Base-by-base conservation (phyloP, 306 rosid species). In the Glycine latifolia region DNA sequence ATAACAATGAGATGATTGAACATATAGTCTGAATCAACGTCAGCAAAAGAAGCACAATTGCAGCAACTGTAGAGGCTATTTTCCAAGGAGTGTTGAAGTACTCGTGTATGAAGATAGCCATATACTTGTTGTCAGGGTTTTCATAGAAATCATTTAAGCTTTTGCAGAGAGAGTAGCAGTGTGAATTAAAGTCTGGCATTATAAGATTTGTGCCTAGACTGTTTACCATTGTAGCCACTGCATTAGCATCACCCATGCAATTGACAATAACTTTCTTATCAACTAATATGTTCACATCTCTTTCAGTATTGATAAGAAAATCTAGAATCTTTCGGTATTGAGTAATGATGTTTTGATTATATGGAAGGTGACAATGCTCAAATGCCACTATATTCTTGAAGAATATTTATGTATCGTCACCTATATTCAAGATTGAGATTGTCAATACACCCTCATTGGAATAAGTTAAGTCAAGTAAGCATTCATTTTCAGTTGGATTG, bases 191-290 rank as follows among this genome's bases (percentile, higher is more conserved):
- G 9, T 2, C 0, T 47, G 50, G 50, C 50, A 2, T 8, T 11
- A 8, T 1, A 54, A 54, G 3, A 54, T 54, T 53, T 53, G 17
- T 0, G 17, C 0, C 1, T 7, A 53, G 1, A 14, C 1, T 53
- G 3, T 53, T 53, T 13, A 53, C 16, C 17, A 53, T 53, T 3
- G 58, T 14, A 53, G 82, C 80, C 20, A 52, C 66, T 14, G 6
- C 72, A 16, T 78, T 8, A 55, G 56, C 78, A 52, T 85, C 84
- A 0, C 85, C 71, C 49, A 53, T 13, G 59, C 11, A 54, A 47
- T 81, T 61, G 7, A 39, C 26, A 10, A 78, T 65, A 52, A 78
- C 49, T 16, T 44, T 26, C 65, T 52, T 56, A 2, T 82, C 62
- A 43, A 43, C 8, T 0, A 88, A 2, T 5, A 43, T 0, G 2